A percentile compares a stretch with the other conserved stretches of the same genome.
These are phyloP conservation scores for Grosmannia huntii DNA, from an alignment of 2,329 filamentous ascomycete genomes.

Conservation along the genomic window DNA sequence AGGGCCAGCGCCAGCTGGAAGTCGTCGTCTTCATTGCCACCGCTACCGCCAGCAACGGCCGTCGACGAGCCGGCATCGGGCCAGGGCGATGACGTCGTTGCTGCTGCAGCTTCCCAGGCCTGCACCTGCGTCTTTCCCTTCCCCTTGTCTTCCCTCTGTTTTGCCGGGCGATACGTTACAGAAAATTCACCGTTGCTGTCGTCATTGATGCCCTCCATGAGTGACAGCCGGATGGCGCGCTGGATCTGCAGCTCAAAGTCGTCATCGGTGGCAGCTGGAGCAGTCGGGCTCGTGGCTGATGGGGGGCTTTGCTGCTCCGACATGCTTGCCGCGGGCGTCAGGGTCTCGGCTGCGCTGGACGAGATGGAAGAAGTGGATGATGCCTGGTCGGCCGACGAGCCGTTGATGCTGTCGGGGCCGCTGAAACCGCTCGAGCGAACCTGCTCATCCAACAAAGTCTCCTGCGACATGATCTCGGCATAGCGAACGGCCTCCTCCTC, in stretches of 20 bases:
- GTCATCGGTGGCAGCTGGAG: slow-evolving; percentile 16
- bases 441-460: slow-evolving; percentile 46
- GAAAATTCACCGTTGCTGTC: slow-evolving; percentile 20
- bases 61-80: neutral
- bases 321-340: slow-evolving; percentile 43
- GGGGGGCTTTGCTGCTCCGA: slow-evolving; percentile 17
- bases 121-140: neutral
- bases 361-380: neutral
- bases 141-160: neutral
- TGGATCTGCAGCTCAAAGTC: slow-evolving; percentile 50
- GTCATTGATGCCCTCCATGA: slow-evolving; percentile 42
- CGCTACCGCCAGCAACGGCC: slow-evolving; percentile 6
- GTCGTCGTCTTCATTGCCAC: slow-evolving; percentile 34
- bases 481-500: slow-evolving; percentile 54
- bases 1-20: slow-evolving; percentile 46
- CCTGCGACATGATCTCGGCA: slow-evolving; percentile 53
- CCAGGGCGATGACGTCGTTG: slow-evolving; percentile 3
- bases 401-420: neutral
- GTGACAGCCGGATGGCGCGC: slow-evolving; percentile 47
- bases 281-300: neutral
- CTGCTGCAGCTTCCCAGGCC: slow-evolving; percentile 1
- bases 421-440: slow-evolving; percentile 24
- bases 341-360: slow-evolving; percentile 26
- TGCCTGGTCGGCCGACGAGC: slow-evolving; percentile 2
- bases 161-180: slow-evolving; percentile 20